Evolutionary conservation across 2,329 filamentous ascomycete genomes (phyloP), one percentile per base, ranked within the genome.

Genomic region (Apiospora arundinis): DNA sequence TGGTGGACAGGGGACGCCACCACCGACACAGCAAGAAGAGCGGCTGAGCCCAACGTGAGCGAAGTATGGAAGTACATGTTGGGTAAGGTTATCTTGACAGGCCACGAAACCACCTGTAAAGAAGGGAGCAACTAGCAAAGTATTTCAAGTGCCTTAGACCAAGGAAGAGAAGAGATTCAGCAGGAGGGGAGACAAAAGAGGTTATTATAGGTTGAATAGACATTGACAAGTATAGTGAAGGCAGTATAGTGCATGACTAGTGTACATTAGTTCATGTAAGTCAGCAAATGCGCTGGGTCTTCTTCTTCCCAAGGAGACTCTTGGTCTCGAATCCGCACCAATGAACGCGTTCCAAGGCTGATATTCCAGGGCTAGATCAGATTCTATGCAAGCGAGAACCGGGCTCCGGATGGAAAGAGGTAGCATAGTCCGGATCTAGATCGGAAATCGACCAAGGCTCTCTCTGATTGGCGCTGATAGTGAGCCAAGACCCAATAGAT

Each of bases 211-310:
- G 6, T 28, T 52, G 16, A 52, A 67, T 46, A 70, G 45, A 8
- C 56, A 28, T 4, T 7, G 14, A 1, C 69, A 49, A 32, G 66
- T 37, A 56, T 48, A 46, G 42, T 21, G 21, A 70, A 25, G 56
- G 18, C 14, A 21, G 42, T 37, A 40, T 49, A 28, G 18, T 70
- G 60, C 69, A 67, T 70, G n/a, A 28, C 28, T 18, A 46, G n/a
- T 11, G 23, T 32, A 16, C 7, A 49, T 37, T 56, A 56, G 49
- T 56, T 21, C 49, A 9, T 56, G 49, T 56, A 56, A 56, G n/a
- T 5, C 49, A 32, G 49, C 14, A 52, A 28, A 23, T 6, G 18
- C n/a, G 4, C 23, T 49, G 46, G 46, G 21, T 40, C 7, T 23
- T 25, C 11, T 52, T 6, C 23, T 52, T n/a, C n/a, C n/a, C n/a